Percentiles rank a stretch among this genome's conserved stretches.
These are phyloP conservation scores for Yamadazyma oceani DNA, from an alignment of 1,139 yeast species.

Conservation along the genomic window DNA sequence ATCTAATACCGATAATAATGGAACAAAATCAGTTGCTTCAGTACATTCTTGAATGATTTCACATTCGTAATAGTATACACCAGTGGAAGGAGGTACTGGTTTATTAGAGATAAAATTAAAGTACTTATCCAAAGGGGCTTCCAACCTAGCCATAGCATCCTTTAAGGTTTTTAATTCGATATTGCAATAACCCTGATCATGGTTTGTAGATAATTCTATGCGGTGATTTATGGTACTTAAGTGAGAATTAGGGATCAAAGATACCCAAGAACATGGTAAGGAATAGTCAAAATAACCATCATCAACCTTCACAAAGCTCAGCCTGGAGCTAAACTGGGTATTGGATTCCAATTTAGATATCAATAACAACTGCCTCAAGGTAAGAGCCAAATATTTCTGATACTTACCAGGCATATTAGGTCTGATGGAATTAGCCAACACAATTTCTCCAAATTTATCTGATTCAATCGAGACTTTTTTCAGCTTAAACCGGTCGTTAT, in stretches of 20 bases:
- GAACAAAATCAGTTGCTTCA: slow-evolving; percentile 29
- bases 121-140: slow-evolving; percentile 16
- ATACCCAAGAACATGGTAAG: slow-evolving; percentile 44
- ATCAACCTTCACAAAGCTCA: slow-evolving; percentile 29
- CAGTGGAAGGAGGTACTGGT: slow-evolving; percentile 30
- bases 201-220: slow-evolving; percentile 21
- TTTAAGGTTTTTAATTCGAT: slow-evolving; percentile 21
- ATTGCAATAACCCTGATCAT: slow-evolving; percentile 31
- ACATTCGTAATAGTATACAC: slow-evolving; percentile 40
- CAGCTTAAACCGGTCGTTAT: slow-evolving; percentile 1
- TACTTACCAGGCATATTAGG: slow-evolving; percentile 21
- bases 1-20: slow-evolving; percentile 37
- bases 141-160: slow-evolving; percentile 5
- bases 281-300: slow-evolving; percentile 29
- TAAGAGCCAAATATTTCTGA: slow-evolving; percentile 21
- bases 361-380: slow-evolving; percentile 28
- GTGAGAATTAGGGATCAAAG: slow-evolving; percentile 28
- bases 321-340: slow-evolving; percentile 23
- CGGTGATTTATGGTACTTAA: slow-evolving; percentile 20
- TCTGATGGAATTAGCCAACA: slow-evolving; percentile 5
- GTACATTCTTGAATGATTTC: slow-evolving; percentile 35
- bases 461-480: slow-evolving; percentile 7
- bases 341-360: slow-evolving; percentile 23
- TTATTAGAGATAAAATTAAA: slow-evolving; percentile 39
- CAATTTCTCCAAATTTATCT: slow-evolving; percentile 15